Conservation (phyloP, 1,284 basidiomycete species). For the Neotropicomus parvogracilis region DNA sequence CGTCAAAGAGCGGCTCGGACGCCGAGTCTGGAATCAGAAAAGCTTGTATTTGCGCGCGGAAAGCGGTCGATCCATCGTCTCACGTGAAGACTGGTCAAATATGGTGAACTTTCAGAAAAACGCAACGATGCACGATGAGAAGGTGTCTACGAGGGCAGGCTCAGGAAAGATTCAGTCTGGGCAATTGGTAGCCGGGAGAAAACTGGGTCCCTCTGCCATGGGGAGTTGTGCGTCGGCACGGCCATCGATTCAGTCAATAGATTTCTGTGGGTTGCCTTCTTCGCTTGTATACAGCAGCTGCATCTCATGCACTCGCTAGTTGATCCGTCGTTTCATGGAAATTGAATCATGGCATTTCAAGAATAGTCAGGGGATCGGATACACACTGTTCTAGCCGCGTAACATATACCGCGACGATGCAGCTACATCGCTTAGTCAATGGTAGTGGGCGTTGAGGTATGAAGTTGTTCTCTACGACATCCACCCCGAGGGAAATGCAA, state of each 20-base stretch:
- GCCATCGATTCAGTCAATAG: conserved; percentile 13
- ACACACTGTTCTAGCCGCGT: conserved; percentile 1
- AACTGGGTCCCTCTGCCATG: conserved; percentile 5
- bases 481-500: not conserved
- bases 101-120: conserved; percentile 35
- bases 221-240: not conserved
- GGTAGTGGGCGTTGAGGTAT: not conserved
- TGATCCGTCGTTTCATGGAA: conserved; percentile 25
- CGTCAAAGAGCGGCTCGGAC: conserved; percentile 63
- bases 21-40: conserved; percentile 62
- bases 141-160: not conserved
- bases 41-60: conserved; percentile 48
- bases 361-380: conserved; percentile 6
- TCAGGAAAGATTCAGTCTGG: not conserved
- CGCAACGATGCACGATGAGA: not conserved
- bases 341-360: conserved; percentile 4
- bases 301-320: conserved; percentile 18
- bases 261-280: conserved; percentile 24
- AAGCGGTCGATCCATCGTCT: conserved; percentile 30
- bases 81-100: conserved; percentile 36
- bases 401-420: not conserved
- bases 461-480: not conserved
- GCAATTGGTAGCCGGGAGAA: conserved; percentile 1
- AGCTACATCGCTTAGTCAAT: not conserved
- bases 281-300: not conserved